Percentiles rank a stretch among this genome's conserved stretches.
phyloP scores from a whole-genome alignment of 164 flowering plant species.

The Echeveria elegans region DNA sequence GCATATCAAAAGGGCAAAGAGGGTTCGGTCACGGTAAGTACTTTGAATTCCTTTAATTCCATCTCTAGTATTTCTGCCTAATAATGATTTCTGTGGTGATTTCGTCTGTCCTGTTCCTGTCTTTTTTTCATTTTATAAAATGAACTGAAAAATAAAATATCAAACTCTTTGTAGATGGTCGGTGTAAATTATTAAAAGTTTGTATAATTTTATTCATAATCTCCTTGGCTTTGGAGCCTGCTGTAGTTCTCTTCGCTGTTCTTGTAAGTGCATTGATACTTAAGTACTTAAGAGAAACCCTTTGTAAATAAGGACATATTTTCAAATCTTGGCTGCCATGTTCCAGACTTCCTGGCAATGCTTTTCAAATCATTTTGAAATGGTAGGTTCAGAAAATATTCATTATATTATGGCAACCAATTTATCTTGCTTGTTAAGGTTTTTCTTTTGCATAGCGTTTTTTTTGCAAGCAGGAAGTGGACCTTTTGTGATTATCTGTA shows the following conservation, averaged over 20 bases:
- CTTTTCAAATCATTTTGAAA: no score
- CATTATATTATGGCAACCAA: background rate
- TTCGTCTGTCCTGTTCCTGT: no score
- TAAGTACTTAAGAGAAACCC: background rate
- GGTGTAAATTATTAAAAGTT: no score
- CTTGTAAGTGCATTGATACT: background rate
- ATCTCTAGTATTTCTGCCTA: no score
- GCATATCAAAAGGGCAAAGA: conserved; percentile 72
- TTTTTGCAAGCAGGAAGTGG: background rate
- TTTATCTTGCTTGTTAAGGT: background rate
- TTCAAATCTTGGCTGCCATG: background rate
- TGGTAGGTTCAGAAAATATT: background rate
- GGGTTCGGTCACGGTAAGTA: conserved; percentile 55
- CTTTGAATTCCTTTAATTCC: background rate
- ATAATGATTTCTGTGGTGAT: no score
- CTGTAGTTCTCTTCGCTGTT: background rate
- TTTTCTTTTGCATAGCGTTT: background rate
- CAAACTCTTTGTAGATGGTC: no score
- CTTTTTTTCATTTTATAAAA: no score
- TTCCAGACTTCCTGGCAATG: no score
- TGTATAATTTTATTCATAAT: no score
- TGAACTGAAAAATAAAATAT: no score
- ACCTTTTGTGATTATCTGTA: background rate
- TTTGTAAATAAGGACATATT: background rate
- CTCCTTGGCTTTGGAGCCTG: background rate